Base-by-base conservation (phyloP, 352 stramenopile genomes). In the Achlya hypogyna region DNA sequence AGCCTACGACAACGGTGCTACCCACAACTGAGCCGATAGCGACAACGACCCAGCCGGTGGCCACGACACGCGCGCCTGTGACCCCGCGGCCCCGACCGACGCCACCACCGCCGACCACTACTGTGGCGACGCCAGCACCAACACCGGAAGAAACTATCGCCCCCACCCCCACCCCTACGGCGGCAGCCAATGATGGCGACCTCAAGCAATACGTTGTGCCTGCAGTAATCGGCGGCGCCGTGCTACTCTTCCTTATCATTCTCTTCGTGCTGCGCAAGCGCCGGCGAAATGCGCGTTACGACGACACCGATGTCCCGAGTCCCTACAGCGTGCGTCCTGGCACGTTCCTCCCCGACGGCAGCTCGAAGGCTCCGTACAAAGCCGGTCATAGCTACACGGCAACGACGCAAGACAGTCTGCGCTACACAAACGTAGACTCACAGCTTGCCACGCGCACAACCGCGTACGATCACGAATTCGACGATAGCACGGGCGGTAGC, bases 231-330 rank as follows among this genome's bases (percentile, higher is more conserved):
- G 58, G 58, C 14, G 40, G 42, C n/a, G 20, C n/a, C 23, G 58
- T 65, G 5, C 5, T 65, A 12, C 6, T 65, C n/a, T 65, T 65
- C 58, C 31, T 65, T 14, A 1, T 60, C 10, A 54, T 54, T 6
- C 23, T 65, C 5, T 34, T 54, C 4, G 9, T 54, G 23, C 23
- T 65, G 5, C 42, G 58, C 34, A 65, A 65, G 5, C 35, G 35
- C 5, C 35, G 45, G 10, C 42, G 28, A 29, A 14, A 42, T 5
- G 5, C 29, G 14, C 58, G 58, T n/a, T 51, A 65, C 34, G 27
- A 65, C 58, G 18, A 54, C 58, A 29, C 14, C 10, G 14, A 32
- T 9, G 27, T 47, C 14, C 4, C 28, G 5, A 18, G n/a, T 34
- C 49, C 49, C 29, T 34, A 34, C 29, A 34, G 23, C 49, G 16